These are phyloP conservation scores for Sicyos baderoa DNA, from an alignment of 306 rosid species.

Conservation along the genomic window DNA sequence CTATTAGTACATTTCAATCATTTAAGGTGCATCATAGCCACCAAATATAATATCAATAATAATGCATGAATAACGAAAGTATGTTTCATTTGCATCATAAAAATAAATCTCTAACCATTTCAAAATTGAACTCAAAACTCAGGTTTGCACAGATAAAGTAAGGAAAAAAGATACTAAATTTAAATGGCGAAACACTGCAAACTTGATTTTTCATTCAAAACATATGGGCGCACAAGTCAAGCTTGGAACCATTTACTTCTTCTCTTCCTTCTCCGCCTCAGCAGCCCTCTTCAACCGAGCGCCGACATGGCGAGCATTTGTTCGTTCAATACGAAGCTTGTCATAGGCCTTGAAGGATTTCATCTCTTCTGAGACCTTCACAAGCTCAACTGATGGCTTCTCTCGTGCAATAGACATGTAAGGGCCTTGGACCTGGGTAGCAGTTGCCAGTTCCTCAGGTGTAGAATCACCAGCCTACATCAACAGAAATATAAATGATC, in stretches of 20 bases:
- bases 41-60: background rate
- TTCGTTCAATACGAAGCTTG: slow-evolving; percentile 44
- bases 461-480: slow-evolving; percentile 53
- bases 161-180: background rate
- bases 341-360: slow-evolving; percentile 46
- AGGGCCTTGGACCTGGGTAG: slow-evolving; percentile 50
- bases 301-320: slow-evolving; percentile 36
- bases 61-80: slow-evolving; percentile 1
- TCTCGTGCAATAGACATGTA: slow-evolving; percentile 35
- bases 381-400: slow-evolving; percentile 44
- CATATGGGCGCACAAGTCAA: background rate
- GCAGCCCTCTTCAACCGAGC: slow-evolving; percentile 48
- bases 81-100: background rate
- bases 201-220: background rate
- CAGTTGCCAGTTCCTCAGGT: slow-evolving; percentile 47
- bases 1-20: no score
- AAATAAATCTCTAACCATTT: slow-evolving; percentile 13
- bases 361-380: slow-evolving; percentile 42
- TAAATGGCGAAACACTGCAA: background rate
- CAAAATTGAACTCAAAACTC: slow-evolving; percentile 19
- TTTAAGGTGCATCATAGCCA: background rate
- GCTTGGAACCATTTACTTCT: slow-evolving; percentile 27
- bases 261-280: slow-evolving; percentile 60
- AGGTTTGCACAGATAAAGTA: slow-evolving; percentile 7
- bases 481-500: background rate